Evolutionary conservation across 495 filamentous ascomycete genomes (phyloP), one percentile per base, ranked within the genome.

Genomic region (Neurospora sp.): DNA sequence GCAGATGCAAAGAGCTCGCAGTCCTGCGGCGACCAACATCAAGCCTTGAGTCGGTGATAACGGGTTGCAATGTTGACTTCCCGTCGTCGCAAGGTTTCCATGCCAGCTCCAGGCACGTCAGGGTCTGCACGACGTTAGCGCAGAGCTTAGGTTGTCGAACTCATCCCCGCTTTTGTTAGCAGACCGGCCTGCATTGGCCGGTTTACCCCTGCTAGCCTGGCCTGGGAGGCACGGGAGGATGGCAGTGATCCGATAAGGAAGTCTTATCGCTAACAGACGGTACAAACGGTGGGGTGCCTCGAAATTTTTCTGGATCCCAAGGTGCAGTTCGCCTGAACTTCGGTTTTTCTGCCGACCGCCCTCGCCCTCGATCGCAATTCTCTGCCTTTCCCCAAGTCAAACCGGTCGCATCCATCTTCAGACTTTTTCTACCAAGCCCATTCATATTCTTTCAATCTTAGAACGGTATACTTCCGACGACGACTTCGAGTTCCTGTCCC

Each of bases 231-330:
- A n/a, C 7, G 40, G 40, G 14, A 22, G 65, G 71, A 69, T 76
- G 72, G 76, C 41, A 37, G 37, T 61, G 27, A 37, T 40, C 37
- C 70, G 78, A 79, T 79, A 78, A 77, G 20, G 71, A 69, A 38
- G 61, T 12, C 71, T 78, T 78, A 78, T 79, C 78, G 70, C 42
- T 35, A 17, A 20, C 38, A 20, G 71, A 69, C 44, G 73, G 74
- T 76, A 20, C 38, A 14, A 68, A 59, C 68, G 69, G 74, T 76
- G 73, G 74, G 71, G 68, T 70, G 68, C 61, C 59, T 44, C 73
- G 40, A 73, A 74, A 77, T 72, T 72, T 79, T 79, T 79, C 70
- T 74, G 68, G 70, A 27, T 65, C 31, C 16, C 37, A 68, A 39
- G 44, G 72, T 70, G 71, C 72, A 42, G 22, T 68, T 37, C 70